Evolutionary conservation across 2,329 filamentous ascomycete genomes (phyloP).

Genomic region (Pestalotiopsis sp.): DNA sequence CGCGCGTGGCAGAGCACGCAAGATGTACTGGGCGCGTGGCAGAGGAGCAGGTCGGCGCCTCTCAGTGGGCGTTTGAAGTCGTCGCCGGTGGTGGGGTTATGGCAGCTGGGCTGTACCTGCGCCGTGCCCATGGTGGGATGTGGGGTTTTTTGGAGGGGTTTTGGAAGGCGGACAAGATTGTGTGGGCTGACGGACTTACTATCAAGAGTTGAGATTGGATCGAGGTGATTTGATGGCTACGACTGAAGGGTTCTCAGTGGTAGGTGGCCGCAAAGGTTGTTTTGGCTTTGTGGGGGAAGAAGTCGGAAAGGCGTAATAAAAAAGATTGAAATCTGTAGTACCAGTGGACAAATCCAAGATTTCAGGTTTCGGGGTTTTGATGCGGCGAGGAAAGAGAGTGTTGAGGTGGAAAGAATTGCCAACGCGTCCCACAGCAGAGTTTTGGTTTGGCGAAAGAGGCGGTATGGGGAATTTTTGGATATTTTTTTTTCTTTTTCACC

Average conservation of each 20-base stretch:
- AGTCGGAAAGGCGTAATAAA: not conserved
- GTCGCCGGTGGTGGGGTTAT: conserved; percentile 12
- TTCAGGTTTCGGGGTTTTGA: not conserved
- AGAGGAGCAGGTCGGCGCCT: not conserved
- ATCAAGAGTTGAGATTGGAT: not conserved
- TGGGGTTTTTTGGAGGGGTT: conserved; percentile 8
- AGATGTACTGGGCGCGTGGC: not conserved
- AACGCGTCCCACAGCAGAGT: conserved; percentile 8
- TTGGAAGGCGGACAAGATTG: conserved; percentile 2
- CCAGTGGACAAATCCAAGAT: conserved; percentile 1
- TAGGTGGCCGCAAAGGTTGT: conserved; percentile 7
- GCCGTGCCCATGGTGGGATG: conserved; percentile 5
- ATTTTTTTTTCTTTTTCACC: not conserved
- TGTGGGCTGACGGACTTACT: not conserved
- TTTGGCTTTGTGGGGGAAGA: not conserved
- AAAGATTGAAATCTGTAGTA: not conserved
- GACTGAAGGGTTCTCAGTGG: not conserved
- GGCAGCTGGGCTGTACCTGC: conserved; percentile 3
- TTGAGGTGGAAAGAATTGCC: conserved; percentile 5
- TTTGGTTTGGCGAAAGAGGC: conserved; percentile 11
- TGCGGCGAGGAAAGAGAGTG: conserved; percentile 1
- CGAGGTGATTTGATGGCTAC: not conserved
- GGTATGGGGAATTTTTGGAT: conserved; percentile 10
- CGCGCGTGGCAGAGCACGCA: not conserved
- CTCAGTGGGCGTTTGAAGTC: conserved; percentile 8